Evolutionary conservation across 495 filamentous ascomycete species (phyloP).

Genomic region (Parathielavia appendiculata): DNA sequence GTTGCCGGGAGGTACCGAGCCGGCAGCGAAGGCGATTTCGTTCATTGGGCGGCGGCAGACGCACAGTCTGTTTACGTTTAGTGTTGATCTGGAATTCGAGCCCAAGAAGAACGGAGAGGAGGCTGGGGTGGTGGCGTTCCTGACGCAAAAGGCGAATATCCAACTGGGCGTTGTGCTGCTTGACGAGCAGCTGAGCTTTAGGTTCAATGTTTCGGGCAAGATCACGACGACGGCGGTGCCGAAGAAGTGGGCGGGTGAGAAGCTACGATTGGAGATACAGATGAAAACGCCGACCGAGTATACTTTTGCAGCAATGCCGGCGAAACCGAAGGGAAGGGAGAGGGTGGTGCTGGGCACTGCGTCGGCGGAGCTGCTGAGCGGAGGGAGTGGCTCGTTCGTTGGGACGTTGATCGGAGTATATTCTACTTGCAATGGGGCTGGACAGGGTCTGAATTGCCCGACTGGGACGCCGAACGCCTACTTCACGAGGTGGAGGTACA

Average conservation of each 20-base stretch:
- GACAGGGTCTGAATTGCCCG: constrained; percentile 15
- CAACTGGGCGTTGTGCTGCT: constrained; percentile 42
- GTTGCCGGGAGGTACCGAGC: constrained; percentile 21
- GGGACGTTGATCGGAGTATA: constrained; percentile 20
- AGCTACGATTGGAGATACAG: constrained; percentile 17
- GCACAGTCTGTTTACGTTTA: constrained; percentile 42
- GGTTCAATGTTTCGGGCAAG: constrained; percentile 20
- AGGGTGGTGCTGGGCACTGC: constrained; percentile 13
- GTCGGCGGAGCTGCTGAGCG: constrained; percentile 17
- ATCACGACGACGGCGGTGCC: constrained; percentile 9
- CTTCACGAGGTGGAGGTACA: constrained; percentile 20
- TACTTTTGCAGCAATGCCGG: constrained; percentile 15
- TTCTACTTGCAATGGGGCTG: constrained; percentile 22
- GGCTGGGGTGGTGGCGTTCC: constrained; percentile 41
- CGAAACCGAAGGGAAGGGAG: neutral
- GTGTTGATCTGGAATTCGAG: constrained; percentile 35
- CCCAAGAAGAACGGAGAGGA: constrained; percentile 35
- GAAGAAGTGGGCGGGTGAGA: constrained; percentile 9
- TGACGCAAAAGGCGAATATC: constrained; percentile 43
- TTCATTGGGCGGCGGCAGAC: constrained; percentile 44
- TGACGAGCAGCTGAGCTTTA: constrained; percentile 25
- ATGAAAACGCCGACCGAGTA: constrained; percentile 14
- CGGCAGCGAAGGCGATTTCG: constrained; percentile 29
- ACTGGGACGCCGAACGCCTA: constrained; percentile 13
- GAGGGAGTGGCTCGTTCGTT: constrained; percentile 15